phyloP scores from a whole-genome alignment of 139 green algal species.

The Chlamydomonas urium region DNA sequence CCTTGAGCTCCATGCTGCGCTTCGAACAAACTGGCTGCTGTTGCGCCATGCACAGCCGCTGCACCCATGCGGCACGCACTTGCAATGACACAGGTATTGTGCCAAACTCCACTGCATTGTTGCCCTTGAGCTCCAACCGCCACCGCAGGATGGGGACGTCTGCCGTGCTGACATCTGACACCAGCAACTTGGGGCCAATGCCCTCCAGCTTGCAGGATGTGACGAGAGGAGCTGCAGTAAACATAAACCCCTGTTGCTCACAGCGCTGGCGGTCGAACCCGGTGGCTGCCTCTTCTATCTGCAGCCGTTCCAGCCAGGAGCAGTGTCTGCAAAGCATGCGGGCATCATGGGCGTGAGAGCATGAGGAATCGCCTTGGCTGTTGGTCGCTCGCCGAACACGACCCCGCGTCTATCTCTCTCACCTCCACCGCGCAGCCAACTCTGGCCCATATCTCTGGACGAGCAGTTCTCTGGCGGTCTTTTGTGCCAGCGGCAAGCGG shows the following conservation, averaged over 20 bases:
- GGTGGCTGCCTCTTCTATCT: conserved; percentile 39
- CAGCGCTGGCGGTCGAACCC: conserved; percentile 39
- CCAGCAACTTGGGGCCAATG: conserved; percentile 68
- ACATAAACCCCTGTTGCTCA: conserved; percentile 13
- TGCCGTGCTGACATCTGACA: conserved; percentile 53
- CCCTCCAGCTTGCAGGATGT: conserved; percentile 46
- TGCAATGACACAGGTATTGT: conserved; percentile 25
- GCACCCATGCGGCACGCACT: no score
- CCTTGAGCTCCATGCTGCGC: no score
- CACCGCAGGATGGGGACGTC: conserved; percentile 46
- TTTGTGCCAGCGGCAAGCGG: not conserved
- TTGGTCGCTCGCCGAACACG: not conserved
- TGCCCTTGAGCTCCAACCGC: conserved; percentile 27
- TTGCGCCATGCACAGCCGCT: no score
- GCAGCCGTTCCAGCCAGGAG: conserved; percentile 46
- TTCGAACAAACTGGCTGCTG: no score
- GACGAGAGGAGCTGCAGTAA: conserved; percentile 6
- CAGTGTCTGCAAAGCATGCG: conserved; percentile 11
- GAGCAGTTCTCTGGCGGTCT: not conserved
- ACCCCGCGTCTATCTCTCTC: no score
- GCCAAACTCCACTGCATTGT: conserved; percentile 39
- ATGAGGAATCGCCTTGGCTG: not conserved
- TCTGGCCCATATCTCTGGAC: not conserved
- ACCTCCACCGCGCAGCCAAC: conserved; percentile 3
- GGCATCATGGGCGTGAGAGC: not conserved